phyloP scores from a whole-genome alignment of 2,329 filamentous ascomycete genomes.

The Stemphylium vesicarium region DNA sequence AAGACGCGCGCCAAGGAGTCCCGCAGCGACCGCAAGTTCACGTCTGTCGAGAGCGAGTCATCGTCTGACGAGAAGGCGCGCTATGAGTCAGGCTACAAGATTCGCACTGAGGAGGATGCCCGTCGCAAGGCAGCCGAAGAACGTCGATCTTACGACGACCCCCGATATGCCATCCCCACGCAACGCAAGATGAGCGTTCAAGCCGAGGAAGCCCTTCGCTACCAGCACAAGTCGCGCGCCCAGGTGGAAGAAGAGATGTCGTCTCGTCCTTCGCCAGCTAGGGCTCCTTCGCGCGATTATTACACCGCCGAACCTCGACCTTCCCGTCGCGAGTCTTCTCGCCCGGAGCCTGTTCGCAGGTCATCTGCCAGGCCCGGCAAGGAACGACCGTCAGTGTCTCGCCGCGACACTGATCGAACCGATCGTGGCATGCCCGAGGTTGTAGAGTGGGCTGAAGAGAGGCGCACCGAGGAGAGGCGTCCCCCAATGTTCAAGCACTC shows the following conservation, averaged over 20 bases:
- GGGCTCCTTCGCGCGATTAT: constrained; percentile 42
- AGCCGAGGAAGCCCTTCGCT: constrained; percentile 36
- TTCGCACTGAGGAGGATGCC: constrained; percentile 35
- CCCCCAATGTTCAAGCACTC: constrained; percentile 49
- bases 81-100: constrained; percentile 40
- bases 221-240: constrained; percentile 35
- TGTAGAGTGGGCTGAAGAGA: constrained; percentile 41
- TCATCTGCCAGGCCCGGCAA: constrained; percentile 43
- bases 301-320: constrained; percentile 33
- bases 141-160: constrained; percentile 38
- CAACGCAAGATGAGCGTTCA: constrained; percentile 36
- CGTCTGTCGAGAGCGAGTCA: constrained; percentile 41
- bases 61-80: constrained; percentile 43
- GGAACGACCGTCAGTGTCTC: constrained; percentile 35
- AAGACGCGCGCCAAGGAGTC: constrained; percentile 50
- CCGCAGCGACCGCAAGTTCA: constrained; percentile 48
- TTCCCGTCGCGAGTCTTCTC: constrained; percentile 29
- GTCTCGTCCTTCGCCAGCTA: constrained; percentile 33
- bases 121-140: constrained; percentile 38
- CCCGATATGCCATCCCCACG: constrained; percentile 24
- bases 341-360: constrained; percentile 40
- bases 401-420: constrained; percentile 35
- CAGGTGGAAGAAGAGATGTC: constrained; percentile 30
- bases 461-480: constrained; percentile 22
- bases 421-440: constrained; percentile 41